phyloP scores from a whole-genome alignment of 495 filamentous ascomycete species.

The Parathielavia hyrcaniae region DNA sequence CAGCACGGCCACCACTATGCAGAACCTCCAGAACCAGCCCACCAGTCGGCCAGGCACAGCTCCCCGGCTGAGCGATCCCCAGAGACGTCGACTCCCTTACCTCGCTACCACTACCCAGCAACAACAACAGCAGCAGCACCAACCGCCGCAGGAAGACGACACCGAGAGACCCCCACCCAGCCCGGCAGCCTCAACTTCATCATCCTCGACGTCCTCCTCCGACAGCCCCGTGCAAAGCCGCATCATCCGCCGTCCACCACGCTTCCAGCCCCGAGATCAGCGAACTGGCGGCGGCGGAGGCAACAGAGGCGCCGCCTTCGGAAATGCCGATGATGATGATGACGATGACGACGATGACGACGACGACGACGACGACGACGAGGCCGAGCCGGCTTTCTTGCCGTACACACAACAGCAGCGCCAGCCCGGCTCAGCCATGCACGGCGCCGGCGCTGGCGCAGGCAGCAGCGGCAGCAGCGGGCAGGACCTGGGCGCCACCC shows the following conservation, averaged over 20 bases:
- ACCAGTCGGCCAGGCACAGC: constrained; percentile 10
- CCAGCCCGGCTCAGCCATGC: constrained; percentile 8
- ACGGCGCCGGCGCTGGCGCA: not conserved
- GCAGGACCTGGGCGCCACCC: constrained; percentile 58
- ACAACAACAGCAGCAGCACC: constrained; percentile 8
- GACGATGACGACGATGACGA: constrained; percentile 43
- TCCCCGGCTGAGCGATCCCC: constrained; percentile 19
- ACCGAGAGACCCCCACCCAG: constrained; percentile 31
- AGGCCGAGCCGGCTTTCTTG: constrained; percentile 64
- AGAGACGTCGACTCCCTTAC: constrained; percentile 31
- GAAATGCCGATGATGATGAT: constrained; percentile 40
- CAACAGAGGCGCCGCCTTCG: not conserved
- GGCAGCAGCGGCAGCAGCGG: constrained; percentile 12
- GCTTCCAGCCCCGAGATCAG: constrained; percentile 40
- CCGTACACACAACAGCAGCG: constrained; percentile 47
- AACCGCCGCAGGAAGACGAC: constrained; percentile 10
- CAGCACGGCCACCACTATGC: constrained; percentile 46
- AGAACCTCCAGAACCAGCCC: constrained; percentile 33
- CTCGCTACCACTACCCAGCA: constrained; percentile 25
- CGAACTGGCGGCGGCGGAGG: constrained; percentile 7
- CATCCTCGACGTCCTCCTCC: constrained; percentile 33
- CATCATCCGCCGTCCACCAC: constrained; percentile 53
- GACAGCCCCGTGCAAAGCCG: constrained; percentile 45
- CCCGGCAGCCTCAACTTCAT: constrained; percentile 33
- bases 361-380: constrained; percentile 47